phyloP scores from a whole-genome alignment of 768 basidiomycete species.

The Rhizopogon vesiculosus region DNA sequence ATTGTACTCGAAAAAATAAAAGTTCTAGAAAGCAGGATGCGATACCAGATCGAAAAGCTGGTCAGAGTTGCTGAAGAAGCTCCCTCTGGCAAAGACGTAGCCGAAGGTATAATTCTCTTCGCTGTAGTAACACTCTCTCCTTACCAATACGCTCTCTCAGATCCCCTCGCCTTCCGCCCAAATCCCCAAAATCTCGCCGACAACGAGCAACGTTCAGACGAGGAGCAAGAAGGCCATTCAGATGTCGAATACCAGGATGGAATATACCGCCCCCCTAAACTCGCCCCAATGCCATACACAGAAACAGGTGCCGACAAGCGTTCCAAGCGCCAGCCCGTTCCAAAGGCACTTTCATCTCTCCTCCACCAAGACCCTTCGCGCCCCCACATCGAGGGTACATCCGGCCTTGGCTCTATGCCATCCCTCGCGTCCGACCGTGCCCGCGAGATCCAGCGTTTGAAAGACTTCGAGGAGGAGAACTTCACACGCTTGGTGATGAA shows the following conservation, averaged over 20 bases:
- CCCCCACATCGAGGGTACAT: constrained; percentile 67
- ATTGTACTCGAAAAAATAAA: constrained; percentile 87
- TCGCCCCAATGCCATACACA: constrained; percentile 86
- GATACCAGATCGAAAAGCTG: constrained; percentile 95
- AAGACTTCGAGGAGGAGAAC: constrained; percentile 92
- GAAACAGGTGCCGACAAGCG: constrained; percentile 47
- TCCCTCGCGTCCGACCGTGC: constrained; percentile 60
- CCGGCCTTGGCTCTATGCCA: constrained; percentile 64
- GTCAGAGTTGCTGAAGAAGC: constrained; percentile 70
- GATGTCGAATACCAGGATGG: constrained; percentile 32
- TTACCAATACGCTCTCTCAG: constrained; percentile 34
- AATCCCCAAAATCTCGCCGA: constrained; percentile 74
- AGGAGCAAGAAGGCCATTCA: constrained; percentile 7
- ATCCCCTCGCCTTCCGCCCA: constrained; percentile 88
- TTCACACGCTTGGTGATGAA: constrained; percentile 88
- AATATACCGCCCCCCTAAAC: constrained; percentile 80
- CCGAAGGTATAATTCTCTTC: constrained; percentile 50
- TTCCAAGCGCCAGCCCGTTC: constrained; percentile 48
- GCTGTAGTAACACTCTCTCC: not conserved
- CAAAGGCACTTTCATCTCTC: constrained; percentile 57
- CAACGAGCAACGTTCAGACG: constrained; percentile 33
- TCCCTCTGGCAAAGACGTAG: constrained; percentile 32
- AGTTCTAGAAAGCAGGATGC: constrained; percentile 79
- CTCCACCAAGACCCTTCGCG: constrained; percentile 48
- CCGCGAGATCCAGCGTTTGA: constrained; percentile 72